A percentile compares a stretch with the other conserved stretches of the same genome.
These are phyloP conservation scores for Rhodotorula diobovata DNA, from an alignment of 768 basidiomycete genomes.

Conservation along the genomic window DNA sequence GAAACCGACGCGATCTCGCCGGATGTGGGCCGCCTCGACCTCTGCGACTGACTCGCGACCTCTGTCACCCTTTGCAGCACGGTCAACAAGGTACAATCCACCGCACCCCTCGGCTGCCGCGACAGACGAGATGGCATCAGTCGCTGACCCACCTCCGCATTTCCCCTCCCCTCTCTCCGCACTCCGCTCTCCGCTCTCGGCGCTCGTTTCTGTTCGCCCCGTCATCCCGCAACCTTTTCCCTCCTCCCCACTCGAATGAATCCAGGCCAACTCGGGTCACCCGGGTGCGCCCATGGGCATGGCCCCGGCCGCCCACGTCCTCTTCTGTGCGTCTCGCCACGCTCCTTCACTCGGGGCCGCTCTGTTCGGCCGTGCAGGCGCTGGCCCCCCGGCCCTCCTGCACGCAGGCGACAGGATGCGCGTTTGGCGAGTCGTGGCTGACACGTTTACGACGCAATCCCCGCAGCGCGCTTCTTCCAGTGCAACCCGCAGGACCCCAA, in stretches of 20 bases:
- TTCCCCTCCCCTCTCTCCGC: not conserved
- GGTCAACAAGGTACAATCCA: slow-evolving; percentile 38
- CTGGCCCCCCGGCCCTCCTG: no score
- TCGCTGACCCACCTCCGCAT: not conserved
- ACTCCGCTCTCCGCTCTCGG: no score
- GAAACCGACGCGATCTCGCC: not conserved
- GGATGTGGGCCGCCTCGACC: not conserved
- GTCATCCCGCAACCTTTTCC: not conserved
- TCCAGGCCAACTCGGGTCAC: slow-evolving; percentile 84
- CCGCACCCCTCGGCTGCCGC: not conserved
- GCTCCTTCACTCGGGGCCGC: not conserved
- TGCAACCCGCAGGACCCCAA: slow-evolving; percentile 82
- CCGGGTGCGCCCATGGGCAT: slow-evolving; percentile 89
- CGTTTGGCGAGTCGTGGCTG: not conserved
- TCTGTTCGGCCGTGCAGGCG: not conserved
- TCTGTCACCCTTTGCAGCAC: slow-evolving; percentile 14
- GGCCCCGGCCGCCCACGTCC: slow-evolving; percentile 75
- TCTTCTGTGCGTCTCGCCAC: slow-evolving; percentile 63
- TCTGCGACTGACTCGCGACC: not conserved
- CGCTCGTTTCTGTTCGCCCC: no score
- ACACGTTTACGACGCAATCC: not conserved
- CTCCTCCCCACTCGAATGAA: not conserved
- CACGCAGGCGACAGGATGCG: no score
- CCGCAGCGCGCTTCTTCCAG: slow-evolving; percentile 64
- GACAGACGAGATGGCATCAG: slow-evolving; percentile 10